phyloP scores from a whole-genome alignment of 208 protist species.

The Trypanosoma scelopori region DNA sequence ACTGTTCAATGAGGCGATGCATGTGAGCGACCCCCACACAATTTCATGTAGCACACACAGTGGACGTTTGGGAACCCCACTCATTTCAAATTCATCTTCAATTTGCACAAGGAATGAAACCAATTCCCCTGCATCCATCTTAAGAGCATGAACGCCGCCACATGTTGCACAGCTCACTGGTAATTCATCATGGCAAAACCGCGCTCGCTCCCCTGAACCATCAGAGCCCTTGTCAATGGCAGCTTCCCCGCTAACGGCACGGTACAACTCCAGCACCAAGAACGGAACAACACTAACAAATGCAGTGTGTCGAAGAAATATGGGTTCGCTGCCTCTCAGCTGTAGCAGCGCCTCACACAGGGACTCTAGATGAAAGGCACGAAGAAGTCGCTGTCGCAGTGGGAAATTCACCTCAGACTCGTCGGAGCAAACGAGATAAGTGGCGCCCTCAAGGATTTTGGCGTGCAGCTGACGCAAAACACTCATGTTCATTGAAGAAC shows the following conservation, averaged over 20 bases:
- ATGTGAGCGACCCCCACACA: constrained; percentile 21
- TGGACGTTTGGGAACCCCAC: neutral
- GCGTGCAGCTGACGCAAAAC: constrained; percentile 1
- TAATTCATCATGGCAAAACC: too few species aligned
- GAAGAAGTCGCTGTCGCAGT: constrained; percentile 3
- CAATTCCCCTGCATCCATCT: constrained; percentile 13
- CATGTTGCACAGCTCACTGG: neutral
- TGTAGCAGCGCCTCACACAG: neutral
- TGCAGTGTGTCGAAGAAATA: neutral
- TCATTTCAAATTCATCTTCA: constrained; percentile 7
- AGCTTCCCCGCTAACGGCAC: neutral
- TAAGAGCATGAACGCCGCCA: neutral
- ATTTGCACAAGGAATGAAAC: neutral
- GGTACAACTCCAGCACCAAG: constrained; percentile 17
- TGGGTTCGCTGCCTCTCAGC: neutral
- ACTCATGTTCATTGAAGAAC: neutral
- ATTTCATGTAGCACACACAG: constrained; percentile 14
- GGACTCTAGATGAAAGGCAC: constrained; percentile 5
- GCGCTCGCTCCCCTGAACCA: too few species aligned
- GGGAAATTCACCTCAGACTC: neutral
- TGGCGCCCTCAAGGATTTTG: neutral
- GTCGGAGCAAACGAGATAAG: neutral
- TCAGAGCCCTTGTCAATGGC: neutral
- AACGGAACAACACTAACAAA: constrained; percentile 12
- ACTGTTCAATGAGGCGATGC: constrained; percentile 7